Conservation (phyloP, 2,329 filamentous ascomycete genomes). For the Curvularia sp. region DNA sequence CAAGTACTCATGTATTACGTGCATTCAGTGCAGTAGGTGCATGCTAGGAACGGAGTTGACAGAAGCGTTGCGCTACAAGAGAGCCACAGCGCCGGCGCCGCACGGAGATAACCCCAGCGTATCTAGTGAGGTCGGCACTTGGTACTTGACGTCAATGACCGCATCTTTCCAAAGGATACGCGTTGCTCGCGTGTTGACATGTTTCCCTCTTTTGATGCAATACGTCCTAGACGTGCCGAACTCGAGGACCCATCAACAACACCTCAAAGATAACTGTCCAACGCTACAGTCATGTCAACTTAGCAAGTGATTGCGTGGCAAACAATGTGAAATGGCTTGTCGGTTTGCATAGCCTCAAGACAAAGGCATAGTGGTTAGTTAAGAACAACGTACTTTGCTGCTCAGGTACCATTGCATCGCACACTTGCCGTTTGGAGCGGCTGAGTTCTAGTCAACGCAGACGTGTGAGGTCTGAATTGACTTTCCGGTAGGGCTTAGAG, state of each 20-base stretch:
- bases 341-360: too few species aligned
- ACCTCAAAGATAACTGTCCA: too few species aligned
- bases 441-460: background rate
- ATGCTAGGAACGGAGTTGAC: constrained; percentile 3
- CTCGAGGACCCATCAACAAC: background rate
- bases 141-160: constrained; percentile 12
- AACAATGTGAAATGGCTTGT: background rate
- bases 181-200: background rate
- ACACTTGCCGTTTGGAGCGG: background rate
- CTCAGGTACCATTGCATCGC: background rate
- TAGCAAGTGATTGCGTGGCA: too few species aligned
- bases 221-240: background rate
- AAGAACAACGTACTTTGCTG: background rate
- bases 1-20: background rate
- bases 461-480: constrained; percentile 7
- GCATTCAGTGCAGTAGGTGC: background rate
- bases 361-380: background rate
- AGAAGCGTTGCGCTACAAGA: constrained; percentile 1
- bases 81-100: background rate
- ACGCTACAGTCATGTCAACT: background rate
- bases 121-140: background rate
- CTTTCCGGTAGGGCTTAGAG: constrained; percentile 1
- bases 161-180: background rate
- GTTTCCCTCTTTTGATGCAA: background rate
- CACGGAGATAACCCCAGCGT: constrained; percentile 7